Evolutionary conservation across 139 green algal genomes (phyloP), one percentile per base, ranked within the genome.

Genomic region (Picochlorum sp.): DNA sequence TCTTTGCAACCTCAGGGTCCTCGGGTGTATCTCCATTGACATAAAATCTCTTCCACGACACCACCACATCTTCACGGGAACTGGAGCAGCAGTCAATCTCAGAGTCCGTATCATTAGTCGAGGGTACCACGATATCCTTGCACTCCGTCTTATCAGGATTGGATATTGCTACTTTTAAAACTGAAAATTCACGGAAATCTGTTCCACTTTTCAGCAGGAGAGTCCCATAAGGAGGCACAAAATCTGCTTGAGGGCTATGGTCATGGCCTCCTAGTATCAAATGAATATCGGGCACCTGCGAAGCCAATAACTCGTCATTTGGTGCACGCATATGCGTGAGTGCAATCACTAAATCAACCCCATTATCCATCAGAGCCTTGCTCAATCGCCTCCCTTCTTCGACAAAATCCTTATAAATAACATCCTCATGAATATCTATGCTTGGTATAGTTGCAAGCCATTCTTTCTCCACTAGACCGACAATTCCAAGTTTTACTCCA

Each of bases 261-360:
- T 91, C 84, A 56, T 91, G 84, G 2, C 84, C 84, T 3, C 79
- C 84, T 37, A 91, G 65, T 5, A 92, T 59, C 10, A 89, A 37
- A 64, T 91, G 70, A 26, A 91, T 78, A 14, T 78, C 83, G 0
- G 59, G 58, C 29, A 82, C 76, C 33, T 78, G 43, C 12, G 57
- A 36, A 5, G 65, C 66, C 40, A 89, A 57, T 36, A 61, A 29
- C 7, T 72, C 24, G 61, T 92, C 84, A 61, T 91, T 91, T 33
- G 77, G 76, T 18, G 70, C 67, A 12, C 84, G 65, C 84, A 92
- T 92, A 62, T 92, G 84, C 1, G 84, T 92, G 10, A 92, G 59
- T 7, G 84, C 84, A 4, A 92, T 61, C 10, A 91, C 57, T 18
- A 90, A 25, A 61, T 88, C 81, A 1, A 63, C 82, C 1, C 79